These are phyloP conservation scores for Diutina ranongensis DNA, from an alignment of 1,139 yeast genomes.

Conservation along the genomic window DNA sequence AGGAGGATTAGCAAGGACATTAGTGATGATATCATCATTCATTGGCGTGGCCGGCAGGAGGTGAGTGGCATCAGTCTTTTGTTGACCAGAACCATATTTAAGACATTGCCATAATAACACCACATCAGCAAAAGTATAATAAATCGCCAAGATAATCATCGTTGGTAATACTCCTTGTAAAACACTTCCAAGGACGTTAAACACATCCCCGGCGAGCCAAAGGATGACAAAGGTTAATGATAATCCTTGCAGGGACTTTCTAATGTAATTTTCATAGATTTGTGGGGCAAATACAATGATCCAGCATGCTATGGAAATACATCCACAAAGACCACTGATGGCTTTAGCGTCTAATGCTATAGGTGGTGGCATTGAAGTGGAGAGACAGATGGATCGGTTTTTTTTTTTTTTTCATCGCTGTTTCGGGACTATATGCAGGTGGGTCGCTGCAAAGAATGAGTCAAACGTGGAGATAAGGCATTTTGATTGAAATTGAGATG, in stretches of 20 bases:
- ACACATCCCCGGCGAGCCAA: constrained; percentile 86
- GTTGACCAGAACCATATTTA: constrained; percentile 49
- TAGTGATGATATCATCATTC: constrained; percentile 53
- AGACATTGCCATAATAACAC: constrained; percentile 74
- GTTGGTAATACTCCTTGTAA: constrained; percentile 86
- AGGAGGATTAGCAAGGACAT: constrained; percentile 28
- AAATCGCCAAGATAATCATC: constrained; percentile 81
- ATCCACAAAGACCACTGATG: constrained; percentile 80
- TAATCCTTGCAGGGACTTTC: constrained; percentile 17
- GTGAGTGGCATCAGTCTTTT: constrained; percentile 63
- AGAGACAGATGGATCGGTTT: background rate
- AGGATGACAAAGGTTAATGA: constrained; percentile 44
- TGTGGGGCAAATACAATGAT: constrained; percentile 96
- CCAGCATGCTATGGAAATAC: constrained; percentile 95
- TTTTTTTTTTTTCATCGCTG: too few relatives aligned
- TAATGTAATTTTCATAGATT: constrained; percentile 70
- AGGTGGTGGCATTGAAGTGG: constrained; percentile 27
- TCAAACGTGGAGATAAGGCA: background rate
- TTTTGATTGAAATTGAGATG: too few relatives aligned
- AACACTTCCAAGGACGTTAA: constrained; percentile 81
- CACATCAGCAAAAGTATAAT: constrained; percentile 84
- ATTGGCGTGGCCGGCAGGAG: constrained; percentile 86
- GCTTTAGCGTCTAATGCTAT: constrained; percentile 63
- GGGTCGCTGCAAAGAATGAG: background rate
- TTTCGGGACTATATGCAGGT: too few relatives aligned